Evolutionary conservation across 2,329 filamentous ascomycete genomes (phyloP), one percentile per base, ranked within the genome.

Genomic region (Chrysosporium keratinophilum): DNA sequence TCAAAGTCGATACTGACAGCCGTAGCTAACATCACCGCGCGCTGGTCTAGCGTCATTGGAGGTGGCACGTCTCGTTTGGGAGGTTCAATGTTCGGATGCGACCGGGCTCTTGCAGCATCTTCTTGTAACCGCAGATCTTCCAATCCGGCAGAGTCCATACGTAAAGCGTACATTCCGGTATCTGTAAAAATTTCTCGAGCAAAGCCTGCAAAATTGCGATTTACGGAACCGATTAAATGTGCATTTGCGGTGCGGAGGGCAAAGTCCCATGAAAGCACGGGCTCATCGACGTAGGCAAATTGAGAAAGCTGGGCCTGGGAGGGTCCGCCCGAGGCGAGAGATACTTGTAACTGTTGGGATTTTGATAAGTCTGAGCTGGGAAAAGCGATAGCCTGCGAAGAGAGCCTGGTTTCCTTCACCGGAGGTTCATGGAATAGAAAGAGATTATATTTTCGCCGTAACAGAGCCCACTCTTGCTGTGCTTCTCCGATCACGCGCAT

Each of bases 1-100:
- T 84, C 81, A 56, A 83, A 84, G 61, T 84, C 81, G 45, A 84
- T 75, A 54, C 74, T 80, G 11, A 84, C 80, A 5, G 81, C 81
- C 0, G 81, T 82, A 9, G 81, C 80, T 7, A 84, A 73, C 80
- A 84, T 83, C 23, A 83, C 75, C 2, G 81, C 81, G 51, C 81
- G 74, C 64, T 84, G 80, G 60, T 84, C 81, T 2, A 84, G 73
- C 1, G 80, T 82, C 80, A 84, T 82, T 2, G 78, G 78, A 1
- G 69, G 69, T 17, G 58, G 50, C 3, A 49, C 41, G n/a, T 56
- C 57, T 7, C 55, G 51, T 40, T 60, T 56, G 1, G 57, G 43
- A 10, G 42, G 48, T 54, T 19, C 57, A 23, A 48, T 59, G 43
- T 20, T 59, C 52, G 61, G 59, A 35, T 63, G 67, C 15, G 64